Percentiles rank a stretch among this genome's conserved stretches.
These are phyloP conservation scores for Neobulgaria alba DNA, from an alignment of 2,329 filamentous ascomycete species.

Conservation along the genomic window DNA sequence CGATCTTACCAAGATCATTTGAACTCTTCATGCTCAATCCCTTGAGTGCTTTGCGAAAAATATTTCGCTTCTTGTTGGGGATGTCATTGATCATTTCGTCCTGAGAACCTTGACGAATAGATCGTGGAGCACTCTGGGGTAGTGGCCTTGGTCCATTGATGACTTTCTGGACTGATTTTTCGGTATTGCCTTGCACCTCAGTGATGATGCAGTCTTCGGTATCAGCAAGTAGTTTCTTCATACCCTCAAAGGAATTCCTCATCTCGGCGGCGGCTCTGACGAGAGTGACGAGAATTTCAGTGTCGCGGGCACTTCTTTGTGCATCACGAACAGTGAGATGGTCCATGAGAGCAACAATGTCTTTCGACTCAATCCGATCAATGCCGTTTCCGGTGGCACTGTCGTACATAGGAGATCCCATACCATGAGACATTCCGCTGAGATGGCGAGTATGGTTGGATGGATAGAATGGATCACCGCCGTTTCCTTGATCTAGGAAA, in stretches of 20 bases:
- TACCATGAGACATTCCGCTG: conserved; percentile 86
- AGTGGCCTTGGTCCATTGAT: conserved; percentile 81
- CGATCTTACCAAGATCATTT: conserved; percentile 80
- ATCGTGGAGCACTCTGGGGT: conserved; percentile 47
- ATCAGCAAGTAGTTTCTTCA: conserved; percentile 85
- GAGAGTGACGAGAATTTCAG: conserved; percentile 88
- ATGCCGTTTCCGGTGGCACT: conserved; percentile 79
- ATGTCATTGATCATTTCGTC: conserved; percentile 45
- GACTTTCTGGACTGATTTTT: conserved; percentile 72
- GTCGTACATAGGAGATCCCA: conserved; percentile 85
- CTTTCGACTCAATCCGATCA: conserved; percentile 88
- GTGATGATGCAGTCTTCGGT: conserved; percentile 86
- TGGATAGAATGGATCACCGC: conserved; percentile 58
- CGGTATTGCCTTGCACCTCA: conserved; percentile 78
- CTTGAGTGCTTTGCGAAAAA: conserved; percentile 91
- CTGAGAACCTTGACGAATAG: conserved; percentile 39
- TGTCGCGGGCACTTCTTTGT: conserved; percentile 90
- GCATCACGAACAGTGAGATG: conserved; percentile 96
- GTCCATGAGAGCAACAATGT: conserved; percentile 96
- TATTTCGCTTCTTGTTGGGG: conserved; percentile 75
- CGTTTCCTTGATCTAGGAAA: conserved; percentile 39
- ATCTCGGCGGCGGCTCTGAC: conserved; percentile 93
- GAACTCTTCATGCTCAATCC: conserved; percentile 81
- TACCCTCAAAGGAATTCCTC: conserved; percentile 91
- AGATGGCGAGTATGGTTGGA: conserved; percentile 57